Percentiles rank a stretch among this genome's conserved stretches.
Conservation (phyloP, 352 stramenopile genomes). For the Phytophthora hybrid region DNA sequence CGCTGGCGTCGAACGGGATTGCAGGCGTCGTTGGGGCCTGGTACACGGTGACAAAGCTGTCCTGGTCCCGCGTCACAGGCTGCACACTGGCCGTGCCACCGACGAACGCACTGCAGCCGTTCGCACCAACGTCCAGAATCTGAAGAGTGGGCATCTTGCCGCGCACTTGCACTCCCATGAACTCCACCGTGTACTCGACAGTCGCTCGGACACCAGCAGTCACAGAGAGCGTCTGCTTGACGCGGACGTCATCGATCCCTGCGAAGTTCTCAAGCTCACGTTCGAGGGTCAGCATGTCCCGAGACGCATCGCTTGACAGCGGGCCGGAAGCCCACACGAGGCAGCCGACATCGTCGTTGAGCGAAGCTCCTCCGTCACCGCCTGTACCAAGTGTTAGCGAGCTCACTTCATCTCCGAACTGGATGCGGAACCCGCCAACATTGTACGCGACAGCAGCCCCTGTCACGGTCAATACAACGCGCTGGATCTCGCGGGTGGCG, state of each 20-base stretch:
- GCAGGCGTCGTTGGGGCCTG: slow-evolving; percentile 89
- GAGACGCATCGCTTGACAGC: slow-evolving; percentile 41
- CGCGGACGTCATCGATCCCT: slow-evolving; percentile 79
- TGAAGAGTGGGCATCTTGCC: slow-evolving; percentile 87
- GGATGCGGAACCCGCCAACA: slow-evolving; percentile 88
- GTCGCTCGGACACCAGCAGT: slow-evolving; percentile 44
- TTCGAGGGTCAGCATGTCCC: slow-evolving; percentile 65
- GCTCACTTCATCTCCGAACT: slow-evolving; percentile 92
- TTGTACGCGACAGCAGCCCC: slow-evolving; percentile 53
- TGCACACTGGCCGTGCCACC: slow-evolving; percentile 17
- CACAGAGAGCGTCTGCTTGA: slow-evolving; percentile 58
- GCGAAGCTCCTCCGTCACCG: slow-evolving; percentile 66
- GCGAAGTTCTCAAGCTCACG: slow-evolving; percentile 72
- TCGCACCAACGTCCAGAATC: slow-evolving; percentile 91
- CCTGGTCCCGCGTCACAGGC: slow-evolving; percentile 41
- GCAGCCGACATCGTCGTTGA: slow-evolving; percentile 84
- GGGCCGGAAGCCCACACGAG: slow-evolving; percentile 77
- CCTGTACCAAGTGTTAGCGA: slow-evolving; percentile 74
- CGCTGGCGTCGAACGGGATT: slow-evolving; percentile 92
- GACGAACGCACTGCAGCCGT: slow-evolving; percentile 90
- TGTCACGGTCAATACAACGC: slow-evolving; percentile 54
- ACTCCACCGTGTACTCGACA: slow-evolving; percentile 94
- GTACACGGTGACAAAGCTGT: slow-evolving; percentile 82
- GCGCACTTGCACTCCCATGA: slow-evolving; percentile 90
- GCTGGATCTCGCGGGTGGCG: slow-evolving; percentile 75